Evolutionary conservation across 2,329 filamentous ascomycete species (phyloP).

Genomic region (Colletotrichum nymphaeae): DNA sequence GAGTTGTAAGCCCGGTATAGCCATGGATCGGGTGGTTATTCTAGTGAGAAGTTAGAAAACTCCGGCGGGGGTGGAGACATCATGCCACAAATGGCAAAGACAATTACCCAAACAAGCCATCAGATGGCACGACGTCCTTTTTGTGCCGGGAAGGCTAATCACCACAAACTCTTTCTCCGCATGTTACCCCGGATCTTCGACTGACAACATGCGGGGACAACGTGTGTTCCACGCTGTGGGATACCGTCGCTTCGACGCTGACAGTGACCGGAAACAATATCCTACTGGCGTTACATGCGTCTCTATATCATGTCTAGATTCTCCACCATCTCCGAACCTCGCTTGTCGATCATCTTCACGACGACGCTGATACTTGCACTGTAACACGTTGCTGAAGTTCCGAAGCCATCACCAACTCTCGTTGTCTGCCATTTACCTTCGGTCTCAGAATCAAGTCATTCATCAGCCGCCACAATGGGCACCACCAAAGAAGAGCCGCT

Average conservation of each 20-base stretch:
- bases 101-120: background rate
- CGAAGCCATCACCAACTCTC: no score
- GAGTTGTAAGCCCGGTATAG: background rate
- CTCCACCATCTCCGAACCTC: background rate
- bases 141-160: background rate
- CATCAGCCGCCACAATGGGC: background rate
- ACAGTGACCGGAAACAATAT: background rate
- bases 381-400: no score
- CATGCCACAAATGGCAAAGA: background rate
- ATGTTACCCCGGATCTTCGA: background rate
- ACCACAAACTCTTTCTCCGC: background rate
- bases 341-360: background rate
- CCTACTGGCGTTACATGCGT: background rate
- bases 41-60: background rate
- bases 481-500: constrained; percentile 3
- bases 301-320: background rate
- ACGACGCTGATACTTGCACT: no score
- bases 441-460: background rate
- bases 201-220: background rate
- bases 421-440: no score
- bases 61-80: constrained; percentile 12
- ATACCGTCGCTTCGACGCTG: background rate
- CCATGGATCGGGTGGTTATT: background rate
- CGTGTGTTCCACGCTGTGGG: no score
- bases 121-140: background rate